A percentile compares a stretch with the other conserved stretches of the same genome.
Evolutionary conservation across 2,329 filamentous ascomycete genomes (phyloP).

Genomic region (Ophiostoma australiae): DNA sequence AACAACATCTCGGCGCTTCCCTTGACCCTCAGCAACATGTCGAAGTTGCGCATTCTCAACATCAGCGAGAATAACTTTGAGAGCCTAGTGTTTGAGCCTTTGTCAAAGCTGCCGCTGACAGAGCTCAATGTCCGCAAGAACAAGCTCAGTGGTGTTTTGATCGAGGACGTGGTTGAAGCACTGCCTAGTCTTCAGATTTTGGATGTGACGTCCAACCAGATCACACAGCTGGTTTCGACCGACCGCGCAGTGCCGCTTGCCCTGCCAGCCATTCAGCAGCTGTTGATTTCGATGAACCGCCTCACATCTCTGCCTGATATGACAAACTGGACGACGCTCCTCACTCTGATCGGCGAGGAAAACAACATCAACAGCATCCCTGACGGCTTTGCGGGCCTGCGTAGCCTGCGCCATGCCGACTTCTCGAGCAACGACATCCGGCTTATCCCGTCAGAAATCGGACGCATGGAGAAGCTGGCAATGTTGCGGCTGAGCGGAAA

Average conservation of each 20-base stretch:
- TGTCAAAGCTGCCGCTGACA: conserved; percentile 63
- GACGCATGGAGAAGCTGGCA: conserved; percentile 70
- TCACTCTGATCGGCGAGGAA: conserved; percentile 71
- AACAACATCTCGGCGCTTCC: conserved; percentile 75
- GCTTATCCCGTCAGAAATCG: conserved; percentile 68
- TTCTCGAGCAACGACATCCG: conserved; percentile 81
- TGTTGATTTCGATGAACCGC: conserved; percentile 78
- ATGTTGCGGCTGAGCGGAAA: conserved; percentile 81
- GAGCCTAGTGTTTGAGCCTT: conserved; percentile 62
- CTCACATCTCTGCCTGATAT: conserved; percentile 69
- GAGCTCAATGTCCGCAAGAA: conserved; percentile 76
- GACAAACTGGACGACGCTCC: conserved; percentile 65
- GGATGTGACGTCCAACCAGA: conserved; percentile 71
- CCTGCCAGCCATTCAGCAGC: conserved; percentile 65
- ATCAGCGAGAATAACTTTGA: conserved; percentile 73
- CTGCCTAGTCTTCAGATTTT: conserved; percentile 66
- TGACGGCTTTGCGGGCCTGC: conserved; percentile 63
- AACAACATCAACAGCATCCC: conserved; percentile 77
- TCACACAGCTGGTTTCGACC: conserved; percentile 50
- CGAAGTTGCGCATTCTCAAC: conserved; percentile 69
- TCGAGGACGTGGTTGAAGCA: conserved; percentile 55
- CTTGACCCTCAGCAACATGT: conserved; percentile 59
- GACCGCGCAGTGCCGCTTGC: conserved; percentile 43
- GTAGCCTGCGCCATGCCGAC: conserved; percentile 69
- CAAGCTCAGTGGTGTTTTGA: conserved; percentile 65